Evolutionary conservation across 495 filamentous ascomycete species (phyloP).

Genomic region (Daldinia vernicosa): DNA sequence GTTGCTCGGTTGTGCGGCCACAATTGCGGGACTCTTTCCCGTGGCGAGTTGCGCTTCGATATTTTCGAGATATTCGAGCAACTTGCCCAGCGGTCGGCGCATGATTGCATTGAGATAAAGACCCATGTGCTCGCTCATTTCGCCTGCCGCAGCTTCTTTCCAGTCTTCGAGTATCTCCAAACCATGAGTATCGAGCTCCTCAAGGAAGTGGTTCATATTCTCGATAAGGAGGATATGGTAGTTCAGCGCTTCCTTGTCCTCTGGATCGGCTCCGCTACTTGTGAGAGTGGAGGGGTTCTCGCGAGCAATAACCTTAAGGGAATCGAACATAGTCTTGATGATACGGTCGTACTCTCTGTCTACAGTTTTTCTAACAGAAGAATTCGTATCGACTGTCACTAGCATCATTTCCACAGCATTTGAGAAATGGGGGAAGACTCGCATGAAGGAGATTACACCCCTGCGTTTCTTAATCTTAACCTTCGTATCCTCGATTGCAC

Average conservation of each 20-base stretch:
- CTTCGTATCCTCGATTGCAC: constrained; percentile 97
- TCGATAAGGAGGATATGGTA: constrained; percentile 97
- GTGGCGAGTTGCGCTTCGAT: constrained; percentile 73
- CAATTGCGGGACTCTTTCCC: constrained; percentile 52
- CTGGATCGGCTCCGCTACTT: constrained; percentile 61
- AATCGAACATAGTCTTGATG: constrained; percentile 97
- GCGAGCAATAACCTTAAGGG: constrained; percentile 92
- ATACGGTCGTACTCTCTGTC: constrained; percentile 89
- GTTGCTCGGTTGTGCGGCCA: constrained; percentile 80
- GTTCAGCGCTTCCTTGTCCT: constrained; percentile 95
- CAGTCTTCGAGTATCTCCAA: constrained; percentile 82
- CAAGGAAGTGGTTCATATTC: constrained; percentile 97
- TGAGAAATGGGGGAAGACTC: constrained; percentile 88
- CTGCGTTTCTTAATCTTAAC: constrained; percentile 99
- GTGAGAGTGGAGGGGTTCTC: constrained; percentile 75
- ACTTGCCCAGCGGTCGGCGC: constrained; percentile 84
- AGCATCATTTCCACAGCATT: constrained; percentile 85
- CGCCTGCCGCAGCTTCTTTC: constrained; percentile 75
- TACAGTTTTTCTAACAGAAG: constrained; percentile 75
- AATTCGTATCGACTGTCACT: constrained; percentile 61
- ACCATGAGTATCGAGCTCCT: constrained; percentile 81
- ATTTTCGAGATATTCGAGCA: constrained; percentile 88
- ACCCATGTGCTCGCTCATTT: constrained; percentile 87
- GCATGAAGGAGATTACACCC: constrained; percentile 93
- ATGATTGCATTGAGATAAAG: constrained; percentile 89